Evolutionary conservation across 495 filamentous ascomycete species (phyloP), one percentile per base, ranked within the genome.

Genomic region (Cryomyces minteri): DNA sequence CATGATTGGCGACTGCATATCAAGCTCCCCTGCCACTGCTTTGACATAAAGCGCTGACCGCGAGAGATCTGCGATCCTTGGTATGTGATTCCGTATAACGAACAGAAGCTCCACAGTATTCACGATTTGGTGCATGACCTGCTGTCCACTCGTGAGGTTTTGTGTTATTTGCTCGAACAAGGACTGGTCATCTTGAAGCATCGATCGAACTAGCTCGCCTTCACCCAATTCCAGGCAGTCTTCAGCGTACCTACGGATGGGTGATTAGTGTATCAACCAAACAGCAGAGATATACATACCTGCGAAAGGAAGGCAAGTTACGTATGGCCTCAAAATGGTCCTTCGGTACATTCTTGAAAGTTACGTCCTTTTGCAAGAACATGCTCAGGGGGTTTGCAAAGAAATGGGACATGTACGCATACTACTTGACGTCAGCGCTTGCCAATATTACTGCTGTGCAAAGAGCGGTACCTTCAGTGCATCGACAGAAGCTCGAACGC

Each of bases 341-440:
- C 6, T 61, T 52, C 41, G 74, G 64, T 18, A 76, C 41, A 0
- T 71, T 47, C 2, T 67, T 50, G 18, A 50, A 47, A 5, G 51
- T 33, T 1, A 57, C 11, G 18, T 47, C 46, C 9, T 47, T 43
- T 1, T 63, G 61, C 12, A 73, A 66, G 33, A 93, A 64, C 12
- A 85, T 62, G 39, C 82, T 81, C n/a, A 94, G 63, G 0, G 84
- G 74, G 58, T 96, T 94, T 37, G 83, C 83, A 56, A 88, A 96
- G 58, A 93, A 95, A 59, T 94, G 85, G 31, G 80, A 85, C 88
- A 98, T 95, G 52, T 90, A 88, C 10, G 79, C 75, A 62, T 95
- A 95, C 81, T 92, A 50, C 9, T 43, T 41, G 41, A 31, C 14
- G 34, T 51, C 18, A 51, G 45, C 29, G 10, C 36, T 18, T 29